These are phyloP conservation scores for Naumovozyma baii DNA, from an alignment of 805 yeast species.

Conservation along the genomic window DNA sequence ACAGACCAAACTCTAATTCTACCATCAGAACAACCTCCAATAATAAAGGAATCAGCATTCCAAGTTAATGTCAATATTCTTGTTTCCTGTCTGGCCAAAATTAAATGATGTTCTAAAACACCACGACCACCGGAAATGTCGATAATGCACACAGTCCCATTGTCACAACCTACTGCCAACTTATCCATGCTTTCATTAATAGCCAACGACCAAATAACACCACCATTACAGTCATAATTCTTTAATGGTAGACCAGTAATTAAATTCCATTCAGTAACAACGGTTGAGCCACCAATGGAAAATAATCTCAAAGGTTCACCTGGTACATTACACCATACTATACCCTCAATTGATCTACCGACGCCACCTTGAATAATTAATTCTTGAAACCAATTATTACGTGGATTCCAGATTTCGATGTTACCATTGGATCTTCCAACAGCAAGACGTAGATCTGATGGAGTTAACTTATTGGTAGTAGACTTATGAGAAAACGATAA, in stretches of 20 bases:
- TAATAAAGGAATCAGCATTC: constrained; percentile 52
- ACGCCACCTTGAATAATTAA: constrained; percentile 62
- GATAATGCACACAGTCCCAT: constrained; percentile 77
- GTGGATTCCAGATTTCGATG: constrained; percentile 91
- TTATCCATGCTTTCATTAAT: constrained; percentile 50
- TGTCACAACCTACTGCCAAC: constrained; percentile 89
- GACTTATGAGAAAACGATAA: constrained; percentile 65
- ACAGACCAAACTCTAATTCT: constrained; percentile 74
- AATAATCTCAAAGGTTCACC: constrained; percentile 60
- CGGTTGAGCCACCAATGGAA: constrained; percentile 89
- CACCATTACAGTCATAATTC: constrained; percentile 84
- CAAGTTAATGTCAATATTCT: constrained; percentile 74
- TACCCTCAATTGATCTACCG: constrained; percentile 80
- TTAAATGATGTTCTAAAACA: constrained; percentile 59
- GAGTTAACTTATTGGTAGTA: constrained; percentile 35
- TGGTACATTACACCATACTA: constrained; percentile 60
- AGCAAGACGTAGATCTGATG: constrained; percentile 61
- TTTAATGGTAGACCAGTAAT: constrained; percentile 58
- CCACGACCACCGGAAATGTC: constrained; percentile 87
- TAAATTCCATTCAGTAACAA: constrained; percentile 87
- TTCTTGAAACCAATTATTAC: constrained; percentile 75
- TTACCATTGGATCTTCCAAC: constrained; percentile 92
- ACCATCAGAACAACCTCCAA: constrained; percentile 97
- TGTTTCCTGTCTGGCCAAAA: constrained; percentile 75
- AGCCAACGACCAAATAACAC: constrained; percentile 84